Evolutionary conservation across 2,329 filamentous ascomycete genomes (phyloP), one percentile per base, ranked within the genome.

Genomic region (Xylariales sp.): DNA sequence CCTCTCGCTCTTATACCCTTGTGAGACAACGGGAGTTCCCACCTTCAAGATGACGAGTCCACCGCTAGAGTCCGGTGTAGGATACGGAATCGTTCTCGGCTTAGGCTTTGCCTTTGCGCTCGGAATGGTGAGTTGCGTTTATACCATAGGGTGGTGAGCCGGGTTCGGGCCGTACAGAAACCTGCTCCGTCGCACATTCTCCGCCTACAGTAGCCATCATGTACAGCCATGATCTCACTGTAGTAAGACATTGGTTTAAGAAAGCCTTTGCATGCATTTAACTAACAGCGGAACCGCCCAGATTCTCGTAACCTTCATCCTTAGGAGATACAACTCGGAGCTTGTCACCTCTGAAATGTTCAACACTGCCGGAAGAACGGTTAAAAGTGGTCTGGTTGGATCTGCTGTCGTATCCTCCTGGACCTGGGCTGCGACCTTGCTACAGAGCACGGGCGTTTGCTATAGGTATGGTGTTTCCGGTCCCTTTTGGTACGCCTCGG

Each of bases 311-410:
- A 63, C 60, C 1, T 62, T 59, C 34, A 53, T 61, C 31, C 52
- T 63, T 4, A 48, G 51, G 6, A 51, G 61, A 15, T 69, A 69
- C 49, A 69, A 69, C 40, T 50, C 57, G 34, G 88, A 93, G 59
- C 69, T 90, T 4, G 88, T 95, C 60, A 95, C 90, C 0, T 90
- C 85, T 0, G 89, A 95, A 65, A 93, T 89, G 78, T 95, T 95
- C 70, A 89, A 77, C 46, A 95, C 89, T 0, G 89, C 89, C 34
- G 88, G 88, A 14, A 74, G 90, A 44, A 89, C 86, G 2, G 87
- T 95, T 48, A 95, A 95, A 57, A 89, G 87, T 7, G 90, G 89
- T 29, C 72, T 95, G 12, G 88, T 95, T 1, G 86, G 87, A 10
- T 86, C 87, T 5, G 89, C 88, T 13, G 89, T 95, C n/a, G 88